Evolutionary conservation across 2,329 filamentous ascomycete species (phyloP).

Genomic region (Beauveria varroae): DNA sequence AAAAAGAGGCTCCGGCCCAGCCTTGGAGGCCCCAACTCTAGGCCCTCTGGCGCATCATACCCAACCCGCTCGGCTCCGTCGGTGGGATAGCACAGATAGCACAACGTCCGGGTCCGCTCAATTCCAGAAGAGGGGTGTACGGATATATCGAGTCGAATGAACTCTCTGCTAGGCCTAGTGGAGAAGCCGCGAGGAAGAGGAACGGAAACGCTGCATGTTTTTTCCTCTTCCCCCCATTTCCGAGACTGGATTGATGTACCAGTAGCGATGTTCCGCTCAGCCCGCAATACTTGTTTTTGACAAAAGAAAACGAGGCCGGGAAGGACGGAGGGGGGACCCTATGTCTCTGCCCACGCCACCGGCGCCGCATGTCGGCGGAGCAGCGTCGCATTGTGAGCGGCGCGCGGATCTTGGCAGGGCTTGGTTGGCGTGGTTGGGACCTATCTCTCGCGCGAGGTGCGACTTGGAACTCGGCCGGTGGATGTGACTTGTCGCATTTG

Average conservation of each 20-base stretch:
- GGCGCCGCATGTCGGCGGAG: neutral
- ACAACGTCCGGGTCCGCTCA: neutral
- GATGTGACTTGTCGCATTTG: no score
- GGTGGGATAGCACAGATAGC: neutral
- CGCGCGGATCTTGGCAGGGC: conserved; percentile 5
- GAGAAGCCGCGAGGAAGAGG: no score
- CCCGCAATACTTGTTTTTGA: neutral
- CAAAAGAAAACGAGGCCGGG: neutral
- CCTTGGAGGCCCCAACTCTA: neutral
- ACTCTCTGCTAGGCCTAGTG: no score
- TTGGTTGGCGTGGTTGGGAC: no score
- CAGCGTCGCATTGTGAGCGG: conserved; percentile 4
- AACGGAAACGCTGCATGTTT: no score
- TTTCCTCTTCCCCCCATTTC: no score
- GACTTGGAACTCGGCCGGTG: no score
- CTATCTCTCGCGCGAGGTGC: no score
- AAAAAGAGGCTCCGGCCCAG: neutral
- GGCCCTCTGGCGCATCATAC: neutral
- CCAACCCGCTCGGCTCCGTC: conserved; percentile 2
- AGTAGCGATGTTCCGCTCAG: neutral
- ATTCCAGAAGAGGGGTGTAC: neutral
- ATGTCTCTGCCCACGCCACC: neutral
- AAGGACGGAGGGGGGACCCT: neutral
- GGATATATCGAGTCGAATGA: no score
- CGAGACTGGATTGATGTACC: no score